Evolutionary conservation across 1,139 yeast species (phyloP), one percentile per base, ranked within the genome.

Genomic region (Arxiozyma slooffiae): DNA sequence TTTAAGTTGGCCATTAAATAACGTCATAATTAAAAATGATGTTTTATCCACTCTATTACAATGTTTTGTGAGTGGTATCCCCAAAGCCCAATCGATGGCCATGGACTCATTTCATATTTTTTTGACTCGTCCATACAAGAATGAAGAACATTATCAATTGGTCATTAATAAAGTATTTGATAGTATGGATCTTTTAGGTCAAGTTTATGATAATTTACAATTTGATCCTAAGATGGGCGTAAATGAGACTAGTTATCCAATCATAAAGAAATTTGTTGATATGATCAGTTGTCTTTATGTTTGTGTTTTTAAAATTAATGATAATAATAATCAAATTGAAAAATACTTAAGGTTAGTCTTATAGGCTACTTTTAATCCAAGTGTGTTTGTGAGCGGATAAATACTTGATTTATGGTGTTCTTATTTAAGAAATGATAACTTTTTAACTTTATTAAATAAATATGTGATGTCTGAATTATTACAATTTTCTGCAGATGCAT

Each of bases 351-450:
- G 78, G 51, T 75, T 94, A 41, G 89, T 94, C 4, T 71, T 92
- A 46, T 78, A 80, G 45, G 88, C 97, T 1, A 86, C 96, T 0
- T 78, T 75, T 60, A 94, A 89, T 62, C 85, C 89, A 38, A 85
- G 96, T 60, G 74, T 92, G 53, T 85, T 92, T n/a, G 82, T 92
- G 3, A 85, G 96, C 49, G 97, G 97, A 0, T 75, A 90, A 38
- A 86, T 97, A 0, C 71, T 92, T 52, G 96, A 90, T 64, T 85
- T 92, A 72, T 94, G 98, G 98, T 90, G 95, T 52, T 81, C 94
- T 1, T 81, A 90, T 56, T 71, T 92, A 48, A 76, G 98, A 60
- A 80, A 82, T 52, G 96, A 89, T 58, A 90, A 84, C 53, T 73
- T 86, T 47, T 68, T 66, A 18, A 67, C 69, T 6, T 50, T 61